Evolutionary conservation across 306 rosid genomes (phyloP).

Genomic region (Gillenia trifoliata): DNA sequence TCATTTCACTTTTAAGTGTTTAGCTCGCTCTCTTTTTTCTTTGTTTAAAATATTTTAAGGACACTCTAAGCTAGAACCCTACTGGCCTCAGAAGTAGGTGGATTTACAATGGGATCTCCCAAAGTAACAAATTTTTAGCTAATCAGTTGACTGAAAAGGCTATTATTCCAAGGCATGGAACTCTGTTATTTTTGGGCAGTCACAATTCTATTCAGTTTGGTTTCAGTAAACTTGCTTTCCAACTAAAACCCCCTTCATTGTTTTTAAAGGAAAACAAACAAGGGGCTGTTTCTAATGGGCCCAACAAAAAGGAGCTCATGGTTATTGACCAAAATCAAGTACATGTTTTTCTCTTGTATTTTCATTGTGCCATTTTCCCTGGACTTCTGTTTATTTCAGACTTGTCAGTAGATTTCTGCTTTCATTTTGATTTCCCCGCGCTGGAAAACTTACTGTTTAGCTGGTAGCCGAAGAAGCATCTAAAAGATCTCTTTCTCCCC

Average conservation of each 20-base stretch:
- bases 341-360: background rate
- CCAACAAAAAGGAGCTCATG: background rate
- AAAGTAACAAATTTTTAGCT: slow-evolving; percentile 1
- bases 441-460: background rate
- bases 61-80: background rate
- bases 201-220: background rate
- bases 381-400: background rate
- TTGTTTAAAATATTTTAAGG: background rate
- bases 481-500: background rate
- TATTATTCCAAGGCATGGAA: background rate
- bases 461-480: background rate
- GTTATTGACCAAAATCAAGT: slow-evolving; percentile 1
- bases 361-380: background rate
- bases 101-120: background rate
- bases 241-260: background rate
- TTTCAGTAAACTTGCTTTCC: background rate
- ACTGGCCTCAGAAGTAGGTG: background rate
- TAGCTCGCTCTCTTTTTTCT: background rate
- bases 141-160: background rate
- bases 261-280: background rate
- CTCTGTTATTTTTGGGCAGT: background rate
- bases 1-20: background rate
- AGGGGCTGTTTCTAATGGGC: background rate
- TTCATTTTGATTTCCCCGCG: background rate
- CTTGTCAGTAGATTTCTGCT: background rate